These are phyloP conservation scores for Colletotrichum tabaci DNA, from an alignment of 2,329 filamentous ascomycete species.

Conservation along the genomic window DNA sequence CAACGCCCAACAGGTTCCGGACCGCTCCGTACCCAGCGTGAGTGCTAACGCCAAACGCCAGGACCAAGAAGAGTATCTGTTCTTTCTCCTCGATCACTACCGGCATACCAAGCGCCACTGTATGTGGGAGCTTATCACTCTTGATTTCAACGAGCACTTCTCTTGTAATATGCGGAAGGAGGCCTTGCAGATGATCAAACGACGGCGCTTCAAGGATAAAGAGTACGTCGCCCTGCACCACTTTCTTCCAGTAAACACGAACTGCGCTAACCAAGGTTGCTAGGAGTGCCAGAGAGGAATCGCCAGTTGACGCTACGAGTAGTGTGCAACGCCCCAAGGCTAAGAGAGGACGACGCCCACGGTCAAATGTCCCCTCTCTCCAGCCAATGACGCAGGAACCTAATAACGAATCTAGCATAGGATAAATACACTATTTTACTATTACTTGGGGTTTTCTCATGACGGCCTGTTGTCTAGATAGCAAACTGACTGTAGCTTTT, in stretches of 20 bases:
- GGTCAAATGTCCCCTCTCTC: slow-evolving; percentile 18
- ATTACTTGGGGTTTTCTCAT: too few species aligned
- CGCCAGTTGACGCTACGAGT: slow-evolving; percentile 20
- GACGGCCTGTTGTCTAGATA: too few species aligned
- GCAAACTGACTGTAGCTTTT: too few species aligned
- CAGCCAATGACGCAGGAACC: slow-evolving; percentile 13
- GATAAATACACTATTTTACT: slow-evolving; percentile 4
- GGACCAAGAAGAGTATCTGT: slow-evolving; percentile 40
- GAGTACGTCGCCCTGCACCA: slow-evolving; percentile 16
- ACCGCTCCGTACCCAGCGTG: slow-evolving; percentile 37
- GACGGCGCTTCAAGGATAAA: slow-evolving; percentile 38
- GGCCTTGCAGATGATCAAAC: slow-evolving; percentile 40
- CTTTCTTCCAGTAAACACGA: too few species aligned
- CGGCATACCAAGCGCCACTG: slow-evolving; percentile 40
- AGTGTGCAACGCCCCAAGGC: slow-evolving; percentile 21
- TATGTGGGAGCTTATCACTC: slow-evolving; percentile 41
- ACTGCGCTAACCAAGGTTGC: neutral
- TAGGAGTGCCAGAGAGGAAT: slow-evolving; percentile 21
- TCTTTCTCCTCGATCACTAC: slow-evolving; percentile 40
- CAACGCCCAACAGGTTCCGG: slow-evolving; percentile 26
- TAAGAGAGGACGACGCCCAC: slow-evolving; percentile 33
- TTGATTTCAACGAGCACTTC: slow-evolving; percentile 41
- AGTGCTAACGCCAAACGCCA: slow-evolving; percentile 38
- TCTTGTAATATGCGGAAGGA: slow-evolving; percentile 40
- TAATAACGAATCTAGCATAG: slow-evolving; percentile 15